Evolutionary conservation across 129 eudicot genomes (phyloP).

Genomic region (Chrysanthemum makinoi): DNA sequence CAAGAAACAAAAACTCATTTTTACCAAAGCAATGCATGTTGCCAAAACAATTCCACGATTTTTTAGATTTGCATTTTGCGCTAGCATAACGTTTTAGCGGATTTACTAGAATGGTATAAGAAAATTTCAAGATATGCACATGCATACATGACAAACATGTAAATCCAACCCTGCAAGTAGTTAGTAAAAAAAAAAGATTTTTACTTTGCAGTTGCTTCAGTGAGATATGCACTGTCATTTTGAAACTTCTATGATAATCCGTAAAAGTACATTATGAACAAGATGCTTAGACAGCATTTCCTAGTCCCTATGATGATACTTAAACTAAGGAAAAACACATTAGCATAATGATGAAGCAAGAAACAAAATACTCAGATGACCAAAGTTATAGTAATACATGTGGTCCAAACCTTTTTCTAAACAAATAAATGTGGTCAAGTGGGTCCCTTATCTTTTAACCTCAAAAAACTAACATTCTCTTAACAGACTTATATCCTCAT

Average conservation of each 20-base stretch:
- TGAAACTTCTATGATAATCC: too few relatives aligned
- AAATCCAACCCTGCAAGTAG: too few relatives aligned
- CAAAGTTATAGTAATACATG: constrained; percentile 27
- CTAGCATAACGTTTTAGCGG: too few relatives aligned
- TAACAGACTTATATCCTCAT: constrained; percentile 17
- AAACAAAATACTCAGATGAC: constrained; percentile 33
- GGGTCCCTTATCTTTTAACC: constrained; percentile 30
- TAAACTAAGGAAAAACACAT: constrained; percentile 27
- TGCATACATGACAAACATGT: too few relatives aligned
- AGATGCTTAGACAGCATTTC: neutral
- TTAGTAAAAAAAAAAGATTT: too few relatives aligned
- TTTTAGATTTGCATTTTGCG: too few relatives aligned
- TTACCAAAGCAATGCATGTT: neutral
- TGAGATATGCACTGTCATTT: too few relatives aligned
- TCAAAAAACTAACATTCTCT: constrained; percentile 4
- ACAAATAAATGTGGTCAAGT: constrained; percentile 31
- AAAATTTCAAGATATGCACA: too few relatives aligned
- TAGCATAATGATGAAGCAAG: constrained; percentile 22
- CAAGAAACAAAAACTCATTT: neutral
- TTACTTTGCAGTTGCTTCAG: too few relatives aligned
- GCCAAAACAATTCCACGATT: too few relatives aligned
- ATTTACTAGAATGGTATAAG: too few relatives aligned
- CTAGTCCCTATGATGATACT: neutral
- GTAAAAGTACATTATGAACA: neutral
- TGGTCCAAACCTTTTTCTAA: constrained; percentile 12